Base-by-base conservation (phyloP, 768 basidiomycete genomes). In the Boletus fagicola region DNA sequence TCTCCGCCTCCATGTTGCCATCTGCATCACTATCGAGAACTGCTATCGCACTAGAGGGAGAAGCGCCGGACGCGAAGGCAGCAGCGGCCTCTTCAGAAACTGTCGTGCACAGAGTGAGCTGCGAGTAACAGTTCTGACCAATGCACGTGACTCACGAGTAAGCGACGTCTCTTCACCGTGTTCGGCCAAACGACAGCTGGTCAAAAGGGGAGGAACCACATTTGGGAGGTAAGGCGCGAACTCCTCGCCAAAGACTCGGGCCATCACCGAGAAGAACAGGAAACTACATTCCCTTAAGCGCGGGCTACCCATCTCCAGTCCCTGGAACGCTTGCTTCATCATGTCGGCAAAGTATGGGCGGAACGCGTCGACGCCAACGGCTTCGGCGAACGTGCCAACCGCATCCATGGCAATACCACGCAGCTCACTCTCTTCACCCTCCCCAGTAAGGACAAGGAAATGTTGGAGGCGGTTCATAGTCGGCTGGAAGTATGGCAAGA, bases 321-420 rank as follows among this genome's bases (percentile, higher is more conserved):
- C 94, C 61, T 89, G 83, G 80, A 98, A 94, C 3, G 95, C 94
- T 63, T 91, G 88, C 70, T 86, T 85, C 97, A 99, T 98, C 82
- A 96, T 85, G 56, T 92, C 87, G n/a, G 86, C 80, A 79, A 96
- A 97, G 83, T 89, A 98, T 18, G 94, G 95, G 35, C 92, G 80
- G 87, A 98, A 99, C 30, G 85, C 78, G 15, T 98, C 95, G 68
- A 87, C 84, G 61, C 97, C 96, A 58, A 98, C 92, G 9, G 96
- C 94, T 75, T 98, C 96, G 15, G 97, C 92, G 65, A 99, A 93
- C 0, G 97, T 98, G 51, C 97, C 97, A 58, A 98, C 87, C n/a
- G 97, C 93, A 74, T 98, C 97, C 86, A 97, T 97, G 12, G 96
- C 89, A 68, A 98, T 95, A 38, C 97, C 96, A 56, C 96, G 92